phyloP scores from a whole-genome alignment of 2,329 filamentous ascomycete genomes.

The Endothia cerciana region DNA sequence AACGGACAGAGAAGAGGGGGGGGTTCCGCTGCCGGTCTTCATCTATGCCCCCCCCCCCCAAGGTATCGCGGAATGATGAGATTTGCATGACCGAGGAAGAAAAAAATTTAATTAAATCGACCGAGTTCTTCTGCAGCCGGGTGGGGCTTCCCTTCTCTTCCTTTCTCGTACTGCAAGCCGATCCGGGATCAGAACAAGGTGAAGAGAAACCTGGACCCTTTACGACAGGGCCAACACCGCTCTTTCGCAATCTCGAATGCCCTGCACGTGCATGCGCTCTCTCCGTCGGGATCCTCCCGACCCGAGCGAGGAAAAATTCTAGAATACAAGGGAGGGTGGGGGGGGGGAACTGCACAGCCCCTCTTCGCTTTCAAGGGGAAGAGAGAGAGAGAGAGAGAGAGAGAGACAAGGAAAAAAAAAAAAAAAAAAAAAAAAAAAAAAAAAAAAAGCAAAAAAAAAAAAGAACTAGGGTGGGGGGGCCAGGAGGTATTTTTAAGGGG shows the following conservation, averaged over 20 bases:
- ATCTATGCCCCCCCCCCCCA: background rate
- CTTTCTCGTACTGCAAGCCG: background rate
- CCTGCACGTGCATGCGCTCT: no score
- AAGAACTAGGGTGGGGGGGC: no score
- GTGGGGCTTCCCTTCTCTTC: background rate
- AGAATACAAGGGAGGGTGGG: background rate
- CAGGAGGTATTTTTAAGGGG: no score
- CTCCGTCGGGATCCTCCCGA: no score
- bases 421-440: background rate
- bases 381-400: no score
- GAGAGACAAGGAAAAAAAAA: no score
- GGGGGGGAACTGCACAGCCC: no score
- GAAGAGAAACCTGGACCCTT: background rate
- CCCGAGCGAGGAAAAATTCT: background rate
- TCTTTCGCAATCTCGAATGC: conserved; percentile 11
- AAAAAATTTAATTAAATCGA: conserved; percentile 1
- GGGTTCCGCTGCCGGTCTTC: no score
- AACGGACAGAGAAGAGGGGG: background rate
- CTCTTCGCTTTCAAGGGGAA: no score
- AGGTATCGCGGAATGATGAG: no score
- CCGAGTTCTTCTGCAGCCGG: background rate
- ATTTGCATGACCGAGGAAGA: background rate
- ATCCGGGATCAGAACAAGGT: background rate
- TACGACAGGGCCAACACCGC: conserved; percentile 8
- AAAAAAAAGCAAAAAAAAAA: background rate